These are phyloP conservation scores for Sporothrix inflata DNA, from an alignment of 2,329 filamentous ascomycete genomes.

Conservation along the genomic window DNA sequence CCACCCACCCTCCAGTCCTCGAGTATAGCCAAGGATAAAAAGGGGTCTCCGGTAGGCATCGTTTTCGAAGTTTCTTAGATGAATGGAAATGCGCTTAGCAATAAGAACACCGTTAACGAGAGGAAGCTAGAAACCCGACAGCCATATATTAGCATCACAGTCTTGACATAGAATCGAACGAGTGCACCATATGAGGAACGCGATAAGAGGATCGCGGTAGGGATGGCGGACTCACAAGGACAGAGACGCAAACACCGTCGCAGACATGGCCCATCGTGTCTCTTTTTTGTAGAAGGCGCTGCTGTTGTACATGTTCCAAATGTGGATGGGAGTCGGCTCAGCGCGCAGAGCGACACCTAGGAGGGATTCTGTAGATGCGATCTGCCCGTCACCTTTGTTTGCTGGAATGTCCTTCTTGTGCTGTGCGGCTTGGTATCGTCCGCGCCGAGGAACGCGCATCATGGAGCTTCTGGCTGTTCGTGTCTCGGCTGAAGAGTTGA, in stretches of 20 bases:
- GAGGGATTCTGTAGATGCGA: neutral
- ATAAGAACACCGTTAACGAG: neutral
- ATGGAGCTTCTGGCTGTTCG: too few relatives aligned
- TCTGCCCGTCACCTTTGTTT: neutral
- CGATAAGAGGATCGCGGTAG: neutral
- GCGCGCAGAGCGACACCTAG: neutral
- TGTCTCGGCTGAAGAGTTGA: neutral
- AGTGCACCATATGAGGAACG: neutral
- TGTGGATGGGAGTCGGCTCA: neutral
- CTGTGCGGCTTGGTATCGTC: neutral
- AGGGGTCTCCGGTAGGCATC: neutral
- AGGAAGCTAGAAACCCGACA: neutral
- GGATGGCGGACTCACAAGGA: neutral
- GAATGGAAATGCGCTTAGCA: neutral
- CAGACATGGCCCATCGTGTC: neutral
- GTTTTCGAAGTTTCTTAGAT: neutral
- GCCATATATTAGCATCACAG: too few relatives aligned
- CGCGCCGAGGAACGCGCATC: too few relatives aligned
- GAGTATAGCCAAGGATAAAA: neutral
- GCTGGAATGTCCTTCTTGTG: neutral
- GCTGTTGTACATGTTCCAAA: neutral
- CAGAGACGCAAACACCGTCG: neutral
- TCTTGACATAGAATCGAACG: neutral
- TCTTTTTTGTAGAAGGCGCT: conserved; percentile 15
- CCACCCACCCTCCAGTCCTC: neutral